These are phyloP conservation scores for Stropharia rugosoannulata DNA, from an alignment of 768 basidiomycete genomes.

Conservation along the genomic window DNA sequence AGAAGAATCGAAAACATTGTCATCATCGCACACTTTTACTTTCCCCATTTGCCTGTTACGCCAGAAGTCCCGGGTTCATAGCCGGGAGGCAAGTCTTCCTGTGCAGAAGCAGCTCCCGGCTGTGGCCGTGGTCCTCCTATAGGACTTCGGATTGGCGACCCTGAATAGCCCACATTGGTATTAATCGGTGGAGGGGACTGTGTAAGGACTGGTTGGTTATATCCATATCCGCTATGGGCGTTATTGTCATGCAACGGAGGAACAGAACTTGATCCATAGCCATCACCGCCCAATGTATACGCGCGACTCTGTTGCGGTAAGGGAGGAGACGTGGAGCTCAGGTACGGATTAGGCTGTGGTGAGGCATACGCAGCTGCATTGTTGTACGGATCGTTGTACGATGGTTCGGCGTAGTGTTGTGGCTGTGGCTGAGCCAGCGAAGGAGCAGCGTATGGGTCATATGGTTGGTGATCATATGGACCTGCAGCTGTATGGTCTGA, in stretches of 20 bases:
- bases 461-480: slow-evolving; percentile 47
- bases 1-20: neutral
- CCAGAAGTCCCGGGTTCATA: slow-evolving; percentile 59
- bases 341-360: slow-evolving; percentile 24
- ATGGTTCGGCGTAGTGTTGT: slow-evolving; percentile 24
- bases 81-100: slow-evolving; percentile 60
- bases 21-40: slow-evolving; percentile 24
- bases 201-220: slow-evolving; percentile 16
- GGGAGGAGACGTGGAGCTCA: slow-evolving; percentile 22
- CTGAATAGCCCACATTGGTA: slow-evolving; percentile 27
- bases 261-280: slow-evolving; percentile 49
- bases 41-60: slow-evolving; percentile 54
- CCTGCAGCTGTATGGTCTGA: slow-evolving; percentile 56
- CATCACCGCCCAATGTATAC: slow-evolving; percentile 57
- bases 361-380: slow-evolving; percentile 17
- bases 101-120: slow-evolving; percentile 28
- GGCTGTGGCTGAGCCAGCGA: slow-evolving; percentile 18
- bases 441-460: slow-evolving; percentile 46
- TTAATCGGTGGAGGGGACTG: slow-evolving; percentile 39
- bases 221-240: slow-evolving; percentile 19
- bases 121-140: slow-evolving; percentile 41
- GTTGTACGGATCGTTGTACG: slow-evolving; percentile 40
- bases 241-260: slow-evolving; percentile 37
- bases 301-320: slow-evolving; percentile 40
- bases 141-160: slow-evolving; percentile 33